phyloP scores from a whole-genome alignment of 1,139 yeast species.

The Yamadazyma taylorii region DNA sequence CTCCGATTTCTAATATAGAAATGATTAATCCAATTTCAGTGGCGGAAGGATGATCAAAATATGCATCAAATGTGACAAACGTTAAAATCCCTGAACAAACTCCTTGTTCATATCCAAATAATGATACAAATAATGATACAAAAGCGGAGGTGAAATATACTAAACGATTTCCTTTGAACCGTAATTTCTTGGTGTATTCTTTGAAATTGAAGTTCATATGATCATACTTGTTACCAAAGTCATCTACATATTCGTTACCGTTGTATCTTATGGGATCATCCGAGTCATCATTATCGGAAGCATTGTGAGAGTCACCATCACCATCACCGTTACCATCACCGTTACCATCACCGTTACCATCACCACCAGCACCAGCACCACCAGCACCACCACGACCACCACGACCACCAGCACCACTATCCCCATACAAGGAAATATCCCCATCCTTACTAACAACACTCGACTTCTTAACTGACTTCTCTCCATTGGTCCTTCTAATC shows the following conservation, averaged over 20 bases:
- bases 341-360: conserved; percentile 5
- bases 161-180: conserved; percentile 43
- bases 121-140: conserved; percentile 79
- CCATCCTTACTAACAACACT: neutral
- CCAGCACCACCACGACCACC: neutral
- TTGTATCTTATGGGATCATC: conserved; percentile 16
- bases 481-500: conserved; percentile 1
- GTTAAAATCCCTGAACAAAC: conserved; percentile 77
- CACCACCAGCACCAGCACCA: neutral
- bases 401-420: neutral
- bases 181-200: conserved; percentile 31
- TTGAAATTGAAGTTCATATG: conserved; percentile 41
- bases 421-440: neutral
- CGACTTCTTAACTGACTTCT: conserved; percentile 1
- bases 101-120: conserved; percentile 91
- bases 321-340: neutral
- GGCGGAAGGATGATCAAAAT: conserved; percentile 46
- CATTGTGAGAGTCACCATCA: conserved; percentile 2
- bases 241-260: conserved; percentile 22
- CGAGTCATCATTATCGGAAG: conserved; percentile 7
- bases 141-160: conserved; percentile 79
- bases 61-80: conserved; percentile 43
- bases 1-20: conserved; percentile 54
- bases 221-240: conserved; percentile 36
- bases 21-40: conserved; percentile 51